Evolutionary conservation across 2,329 filamentous ascomycete genomes (phyloP).

Genomic region (Chrysoporthe deuterocubensis): DNA sequence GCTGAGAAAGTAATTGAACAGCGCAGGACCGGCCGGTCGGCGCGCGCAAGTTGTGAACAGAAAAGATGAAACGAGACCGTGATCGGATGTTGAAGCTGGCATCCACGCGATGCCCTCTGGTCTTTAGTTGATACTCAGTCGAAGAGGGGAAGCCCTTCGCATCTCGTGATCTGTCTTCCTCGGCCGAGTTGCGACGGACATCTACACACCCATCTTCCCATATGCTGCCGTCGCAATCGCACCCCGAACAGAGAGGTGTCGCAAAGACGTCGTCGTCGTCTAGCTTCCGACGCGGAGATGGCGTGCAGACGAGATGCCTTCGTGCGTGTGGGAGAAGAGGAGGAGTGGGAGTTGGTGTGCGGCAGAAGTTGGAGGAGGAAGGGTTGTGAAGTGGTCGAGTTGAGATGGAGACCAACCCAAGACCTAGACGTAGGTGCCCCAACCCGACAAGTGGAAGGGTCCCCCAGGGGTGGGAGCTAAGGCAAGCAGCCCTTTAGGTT

Average conservation of each 20-base stretch:
- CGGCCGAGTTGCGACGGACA: conserved; percentile 20
- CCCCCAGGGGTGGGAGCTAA: conserved; percentile 15
- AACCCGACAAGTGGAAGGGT: conserved; percentile 12
- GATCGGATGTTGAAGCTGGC: not conserved
- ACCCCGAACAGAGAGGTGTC: not conserved
- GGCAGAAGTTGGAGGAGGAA: conserved; percentile 13
- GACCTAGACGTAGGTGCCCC: conserved; percentile 4
- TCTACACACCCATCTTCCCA: conserved; percentile 29
- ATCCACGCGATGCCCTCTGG: not conserved
- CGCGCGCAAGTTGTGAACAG: not conserved
- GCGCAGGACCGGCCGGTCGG: not conserved
- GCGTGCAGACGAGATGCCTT: conserved; percentile 5
- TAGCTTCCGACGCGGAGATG: conserved; percentile 3
- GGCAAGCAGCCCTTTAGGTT: conserved; percentile 5
- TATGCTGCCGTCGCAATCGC: conserved; percentile 5
- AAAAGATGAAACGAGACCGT: not conserved
- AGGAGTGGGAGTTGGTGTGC: not conserved
- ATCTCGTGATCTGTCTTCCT: conserved; percentile 23
- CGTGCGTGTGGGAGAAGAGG: not conserved
- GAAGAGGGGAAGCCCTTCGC: conserved; percentile 14
- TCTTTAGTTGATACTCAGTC: conserved; percentile 12
- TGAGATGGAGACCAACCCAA: conserved; percentile 16
- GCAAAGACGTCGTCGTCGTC: conserved; percentile 1
- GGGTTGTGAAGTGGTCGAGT: conserved; percentile 11
- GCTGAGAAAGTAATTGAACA: not conserved